Conservation (phyloP, 768 basidiomycete species). For the Agaricus sinodeliciosus region DNA sequence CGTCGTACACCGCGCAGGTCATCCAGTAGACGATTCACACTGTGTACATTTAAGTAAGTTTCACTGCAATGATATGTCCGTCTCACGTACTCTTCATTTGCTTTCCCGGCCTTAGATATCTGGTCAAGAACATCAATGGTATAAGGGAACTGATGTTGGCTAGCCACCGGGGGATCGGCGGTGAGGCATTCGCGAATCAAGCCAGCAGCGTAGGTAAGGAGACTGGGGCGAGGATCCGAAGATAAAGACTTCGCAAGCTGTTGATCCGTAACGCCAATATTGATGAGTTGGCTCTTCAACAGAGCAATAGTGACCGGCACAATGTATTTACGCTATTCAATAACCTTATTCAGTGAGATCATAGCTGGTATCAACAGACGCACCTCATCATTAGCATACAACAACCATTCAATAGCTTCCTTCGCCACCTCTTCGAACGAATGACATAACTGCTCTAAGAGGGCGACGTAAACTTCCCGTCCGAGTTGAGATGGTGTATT, state of each 20-base stretch:
- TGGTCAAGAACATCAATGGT: conserved; percentile 78
- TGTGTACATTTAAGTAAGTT: conserved; percentile 21
- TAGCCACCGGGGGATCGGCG: conserved; percentile 71
- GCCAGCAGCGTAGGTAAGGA: conserved; percentile 77
- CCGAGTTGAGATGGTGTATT: conserved; percentile 82
- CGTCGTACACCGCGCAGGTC: conserved; percentile 71
- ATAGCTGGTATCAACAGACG: conserved; percentile 17
- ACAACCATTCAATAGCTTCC: conserved; percentile 93
- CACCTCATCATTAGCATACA: conserved; percentile 96
- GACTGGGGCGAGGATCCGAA: conserved; percentile 67
- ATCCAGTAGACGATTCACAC: conserved; percentile 67
- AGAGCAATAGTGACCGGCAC: conserved; percentile 89
- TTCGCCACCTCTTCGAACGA: conserved; percentile 89
- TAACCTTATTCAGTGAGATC: conserved; percentile 9
- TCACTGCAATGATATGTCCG: background rate
- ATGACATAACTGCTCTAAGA: conserved; percentile 85
- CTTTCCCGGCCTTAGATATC: conserved; percentile 66
- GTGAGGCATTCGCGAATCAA: conserved; percentile 85
- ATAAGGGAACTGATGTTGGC: conserved; percentile 72
- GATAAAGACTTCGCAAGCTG: conserved; percentile 83
- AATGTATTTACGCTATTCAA: conserved; percentile 84
- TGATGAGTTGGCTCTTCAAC: conserved; percentile 77
- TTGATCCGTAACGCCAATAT: conserved; percentile 73
- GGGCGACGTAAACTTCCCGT: conserved; percentile 86
- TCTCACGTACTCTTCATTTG: conserved; percentile 75